These are phyloP conservation scores for Ganoderma resinaceum DNA, from an alignment of 1,284 basidiomycete genomes.

Conservation along the genomic window DNA sequence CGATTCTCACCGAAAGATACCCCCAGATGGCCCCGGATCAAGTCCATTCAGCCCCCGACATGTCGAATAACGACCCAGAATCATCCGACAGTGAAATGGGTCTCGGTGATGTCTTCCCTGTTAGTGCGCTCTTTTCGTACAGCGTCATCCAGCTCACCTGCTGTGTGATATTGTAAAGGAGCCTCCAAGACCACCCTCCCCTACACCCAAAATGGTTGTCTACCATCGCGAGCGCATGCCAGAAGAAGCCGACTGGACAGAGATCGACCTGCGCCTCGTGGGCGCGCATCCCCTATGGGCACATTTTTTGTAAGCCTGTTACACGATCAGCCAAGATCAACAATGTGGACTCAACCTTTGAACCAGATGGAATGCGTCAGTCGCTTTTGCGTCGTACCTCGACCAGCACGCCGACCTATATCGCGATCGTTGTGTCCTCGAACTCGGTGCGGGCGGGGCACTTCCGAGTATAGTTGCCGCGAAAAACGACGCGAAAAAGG, in stretches of 20 bases:
- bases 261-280: constrained; percentile 77
- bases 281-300: constrained; percentile 93
- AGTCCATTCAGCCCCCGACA: neutral
- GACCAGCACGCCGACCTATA: constrained; percentile 62
- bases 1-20: neutral
- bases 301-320: constrained; percentile 75
- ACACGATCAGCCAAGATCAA: neutral
- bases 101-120: constrained; percentile 46
- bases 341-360: neutral
- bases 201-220: constrained; percentile 57
- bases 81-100: constrained; percentile 34
- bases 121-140: constrained; percentile 30
- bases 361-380: constrained; percentile 85
- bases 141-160: constrained; percentile 33
- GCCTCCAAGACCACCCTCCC: constrained; percentile 62
- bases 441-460: constrained; percentile 93
- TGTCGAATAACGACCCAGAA: constrained; percentile 11
- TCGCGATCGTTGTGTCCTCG: constrained; percentile 64
- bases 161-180: constrained; percentile 38
- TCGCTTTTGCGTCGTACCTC: constrained; percentile 77
- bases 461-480: constrained; percentile 83
- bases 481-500: constrained; percentile 71
- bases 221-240: constrained; percentile 49
- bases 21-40: neutral
- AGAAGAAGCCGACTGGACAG: constrained; percentile 43